Conservation (phyloP, 75 land plant species). For the Ceratopteris richardii region DNA sequence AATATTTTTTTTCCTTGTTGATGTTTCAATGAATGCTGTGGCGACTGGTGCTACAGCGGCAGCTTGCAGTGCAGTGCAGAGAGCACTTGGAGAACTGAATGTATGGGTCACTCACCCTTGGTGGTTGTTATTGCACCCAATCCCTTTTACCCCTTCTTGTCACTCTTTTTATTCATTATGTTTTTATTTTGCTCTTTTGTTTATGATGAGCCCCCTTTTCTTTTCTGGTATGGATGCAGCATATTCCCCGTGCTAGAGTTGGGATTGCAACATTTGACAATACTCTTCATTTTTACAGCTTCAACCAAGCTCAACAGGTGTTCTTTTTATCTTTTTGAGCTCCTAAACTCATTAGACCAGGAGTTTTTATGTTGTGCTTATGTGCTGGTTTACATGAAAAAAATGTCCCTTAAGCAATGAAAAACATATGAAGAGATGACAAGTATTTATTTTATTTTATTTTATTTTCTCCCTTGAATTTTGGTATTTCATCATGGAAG, state of each 20-base stretch:
- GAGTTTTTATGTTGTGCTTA: too few species aligned
- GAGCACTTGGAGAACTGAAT: slow-evolving; percentile 56
- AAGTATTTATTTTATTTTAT: too few species aligned
- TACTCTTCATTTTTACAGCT: slow-evolving; percentile 84
- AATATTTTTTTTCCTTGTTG: slow-evolving; percentile 87
- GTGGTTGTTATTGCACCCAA: too few species aligned
- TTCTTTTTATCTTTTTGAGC: too few species aligned
- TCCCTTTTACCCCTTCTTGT: slow-evolving; percentile 2
- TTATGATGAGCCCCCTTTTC: too few species aligned
- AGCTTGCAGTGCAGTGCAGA: slow-evolving; percentile 89
- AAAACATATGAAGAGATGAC: too few species aligned
- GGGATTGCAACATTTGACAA: slow-evolving; percentile 97
- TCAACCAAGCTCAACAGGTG: slow-evolving; percentile 88
- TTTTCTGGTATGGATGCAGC: slow-evolving; percentile 35
- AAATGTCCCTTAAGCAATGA: too few species aligned
- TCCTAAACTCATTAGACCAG: too few species aligned
- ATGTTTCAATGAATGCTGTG: slow-evolving; percentile 93
- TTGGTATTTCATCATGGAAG: too few species aligned
- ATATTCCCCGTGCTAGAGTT: slow-evolving; percentile 79
- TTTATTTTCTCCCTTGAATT: too few species aligned
- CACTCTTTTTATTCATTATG: background rate
- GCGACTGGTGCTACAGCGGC: slow-evolving; percentile 95
- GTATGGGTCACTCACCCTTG: background rate
- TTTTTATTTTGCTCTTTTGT: too few species aligned
- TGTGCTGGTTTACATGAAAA: too few species aligned